Base-by-base conservation (phyloP, 768 basidiomycete species). In the Macrolepiota fuliginosa region DNA sequence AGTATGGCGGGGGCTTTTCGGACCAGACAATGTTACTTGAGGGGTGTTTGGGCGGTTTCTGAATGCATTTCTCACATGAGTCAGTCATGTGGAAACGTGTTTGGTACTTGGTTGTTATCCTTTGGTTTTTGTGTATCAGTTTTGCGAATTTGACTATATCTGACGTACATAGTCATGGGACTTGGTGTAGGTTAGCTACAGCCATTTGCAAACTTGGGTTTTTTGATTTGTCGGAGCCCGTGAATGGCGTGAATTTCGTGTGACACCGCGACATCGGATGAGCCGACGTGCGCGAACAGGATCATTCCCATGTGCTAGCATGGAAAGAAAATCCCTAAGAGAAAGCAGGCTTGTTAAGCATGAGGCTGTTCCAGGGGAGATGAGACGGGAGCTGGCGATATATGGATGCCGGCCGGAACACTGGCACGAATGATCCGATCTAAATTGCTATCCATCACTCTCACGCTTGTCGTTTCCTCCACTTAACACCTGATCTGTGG, bases 1-100 rank as follows among this genome's bases (percentile, higher is more conserved):
- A 42, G 59, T 63, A 37, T 65, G 65, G 64, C 58, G 51, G 35
- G 39, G 39, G 42, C 42, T 58, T 54, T 55, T 62, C 40, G 45
- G 54, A 50, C 54, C 64, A 50, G 55, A 64, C 64, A 27, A 46
- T 65, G 37, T 65, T 66, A n/a, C 66, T 69, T 17, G 69, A 71
- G 54, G 70, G 71, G 19, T 72, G 71, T 61, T 65, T 72, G 22
- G 70, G 68, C 40, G 71, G 71, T 24, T 72, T 72, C 60, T 72
- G 65, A 67, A 60, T 45, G 9, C 24, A 50, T 29, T 55, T 52
- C n/a, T 56, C 24, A 22, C 35, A 50, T 13, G 27, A 57, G 29
- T 25, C 39, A 37, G 45, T 62, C 54, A n/a, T 54, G 13, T 49
- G 54, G 54, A 39, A 55, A 13, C n/a, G 4, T 45, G 25, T 22